Evolutionary conservation across 768 basidiomycete species (phyloP).

Genomic region (Leucocoprinus sp.): DNA sequence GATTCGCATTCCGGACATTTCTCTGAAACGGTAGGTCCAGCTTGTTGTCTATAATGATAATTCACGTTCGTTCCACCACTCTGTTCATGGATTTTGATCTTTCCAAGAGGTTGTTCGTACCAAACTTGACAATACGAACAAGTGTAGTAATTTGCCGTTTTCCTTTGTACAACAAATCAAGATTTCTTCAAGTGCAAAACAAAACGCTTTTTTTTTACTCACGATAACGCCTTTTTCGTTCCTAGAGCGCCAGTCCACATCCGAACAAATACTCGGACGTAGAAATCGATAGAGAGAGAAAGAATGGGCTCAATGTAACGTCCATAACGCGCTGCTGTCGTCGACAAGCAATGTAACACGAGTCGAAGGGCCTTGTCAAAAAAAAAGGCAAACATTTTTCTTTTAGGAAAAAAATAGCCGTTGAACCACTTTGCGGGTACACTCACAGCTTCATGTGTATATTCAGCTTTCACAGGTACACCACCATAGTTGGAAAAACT

Average conservation of each 20-base stretch:
- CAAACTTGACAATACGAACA: conserved; percentile 80
- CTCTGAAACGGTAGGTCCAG: conserved; percentile 57
- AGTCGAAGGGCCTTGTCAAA: conserved; percentile 90
- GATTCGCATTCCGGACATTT: conserved; percentile 81
- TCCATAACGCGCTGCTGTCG: conserved; percentile 87
- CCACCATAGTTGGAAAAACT: conserved; percentile 97
- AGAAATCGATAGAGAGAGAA: conserved; percentile 94
- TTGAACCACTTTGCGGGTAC: too few relatives aligned
- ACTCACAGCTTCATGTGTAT: conserved; percentile 85
- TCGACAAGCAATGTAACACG: conserved; percentile 79
- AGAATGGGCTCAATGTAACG: conserved; percentile 84
- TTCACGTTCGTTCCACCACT: conserved; percentile 56
- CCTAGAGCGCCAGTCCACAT: conserved; percentile 66
- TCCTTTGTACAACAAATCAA: conserved; percentile 37
- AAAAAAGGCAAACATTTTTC: too few relatives aligned
- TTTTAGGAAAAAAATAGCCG: too few relatives aligned
- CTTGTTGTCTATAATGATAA: conserved; percentile 59
- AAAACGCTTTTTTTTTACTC: conserved; percentile 19
- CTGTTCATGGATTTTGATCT: conserved; percentile 45
- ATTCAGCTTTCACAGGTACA: conserved; percentile 84
- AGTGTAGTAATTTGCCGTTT: conserved; percentile 78
- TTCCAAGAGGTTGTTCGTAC: conserved; percentile 82
- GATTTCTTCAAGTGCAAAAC: background rate
- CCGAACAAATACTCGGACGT: conserved; percentile 85
- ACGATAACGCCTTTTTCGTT: conserved; percentile 81